A percentile compares a stretch with the other conserved stretches of the same genome.
phyloP scores from a whole-genome alignment of 140 eudicot species.

The Artemisia princeps region DNA sequence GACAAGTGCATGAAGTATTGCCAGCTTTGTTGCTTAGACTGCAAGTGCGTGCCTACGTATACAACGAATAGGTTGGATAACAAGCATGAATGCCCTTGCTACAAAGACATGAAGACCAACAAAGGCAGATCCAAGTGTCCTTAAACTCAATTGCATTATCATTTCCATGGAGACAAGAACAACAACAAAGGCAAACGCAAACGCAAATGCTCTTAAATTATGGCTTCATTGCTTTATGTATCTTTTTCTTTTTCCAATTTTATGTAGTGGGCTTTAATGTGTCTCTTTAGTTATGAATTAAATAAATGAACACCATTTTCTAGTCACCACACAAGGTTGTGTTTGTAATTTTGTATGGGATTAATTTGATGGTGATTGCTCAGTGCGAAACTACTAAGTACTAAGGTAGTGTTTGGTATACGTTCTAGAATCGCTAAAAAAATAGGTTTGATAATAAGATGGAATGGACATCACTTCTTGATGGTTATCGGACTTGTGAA shows the following conservation, averaged over 20 bases:
- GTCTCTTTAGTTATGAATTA: constrained; percentile 24
- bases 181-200: constrained; percentile 14
- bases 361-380: constrained; percentile 6
- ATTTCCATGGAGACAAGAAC: neutral
- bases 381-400: neutral
- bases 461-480: too few species aligned
- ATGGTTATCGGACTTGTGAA: too few species aligned
- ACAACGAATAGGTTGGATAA: constrained; percentile 43
- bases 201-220: constrained; percentile 2
- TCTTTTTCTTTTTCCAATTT: constrained; percentile 2
- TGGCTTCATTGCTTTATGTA: constrained; percentile 17
- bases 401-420: too few species aligned
- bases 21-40: constrained; percentile 49
- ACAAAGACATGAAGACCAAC: constrained; percentile 56
- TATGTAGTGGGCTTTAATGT: constrained; percentile 19
- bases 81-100: constrained; percentile 82
- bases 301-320: constrained; percentile 24
- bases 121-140: constrained; percentile 79
- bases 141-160: constrained; percentile 18
- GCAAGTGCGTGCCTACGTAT: constrained; percentile 78
- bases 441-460: too few species aligned
- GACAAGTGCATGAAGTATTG: constrained; percentile 69
- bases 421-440: too few species aligned
- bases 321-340: constrained; percentile 16
- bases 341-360: constrained; percentile 2